A percentile compares a stretch with the other conserved stretches of the same genome.
These are phyloP conservation scores for Yarrowia sp. DNA, from an alignment of 805 yeast genomes.

Conservation along the genomic window DNA sequence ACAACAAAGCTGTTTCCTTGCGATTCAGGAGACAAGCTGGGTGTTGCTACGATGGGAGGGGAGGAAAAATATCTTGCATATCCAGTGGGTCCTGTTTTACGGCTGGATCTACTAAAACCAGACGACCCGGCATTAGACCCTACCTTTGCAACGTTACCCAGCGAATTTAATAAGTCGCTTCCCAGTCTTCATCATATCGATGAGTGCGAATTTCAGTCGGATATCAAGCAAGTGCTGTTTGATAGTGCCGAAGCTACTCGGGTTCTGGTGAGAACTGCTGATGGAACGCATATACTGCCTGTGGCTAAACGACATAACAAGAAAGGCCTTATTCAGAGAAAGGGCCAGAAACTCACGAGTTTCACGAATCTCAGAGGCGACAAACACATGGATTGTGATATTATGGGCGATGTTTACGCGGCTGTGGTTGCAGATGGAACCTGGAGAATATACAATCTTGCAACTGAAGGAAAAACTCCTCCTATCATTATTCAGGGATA, in stretches of 20 bases:
- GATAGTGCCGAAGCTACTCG: background rate
- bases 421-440: slow-evolving; percentile 13
- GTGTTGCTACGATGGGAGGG: background rate
- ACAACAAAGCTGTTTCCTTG: background rate
- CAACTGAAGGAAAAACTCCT: background rate
- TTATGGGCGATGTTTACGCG: background rate
- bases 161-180: background rate
- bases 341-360: background rate
- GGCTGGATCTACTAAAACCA: background rate
- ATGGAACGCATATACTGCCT: background rate
- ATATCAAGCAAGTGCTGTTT: slow-evolving; percentile 1
- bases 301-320: background rate
- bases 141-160: background rate
- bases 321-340: background rate
- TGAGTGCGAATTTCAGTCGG: background rate
- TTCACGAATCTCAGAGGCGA: background rate
- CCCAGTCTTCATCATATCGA: background rate
- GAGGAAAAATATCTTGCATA: background rate
- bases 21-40: background rate
- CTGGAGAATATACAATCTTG: background rate
- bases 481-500: background rate
- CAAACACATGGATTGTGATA: background rate
- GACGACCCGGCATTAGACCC: background rate
- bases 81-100: background rate
- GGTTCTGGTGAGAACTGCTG: background rate